Percentiles rank a stretch among this genome's conserved stretches.
Conservation (phyloP, 1,284 basidiomycete species). For the Macrocybe sp. region DNA sequence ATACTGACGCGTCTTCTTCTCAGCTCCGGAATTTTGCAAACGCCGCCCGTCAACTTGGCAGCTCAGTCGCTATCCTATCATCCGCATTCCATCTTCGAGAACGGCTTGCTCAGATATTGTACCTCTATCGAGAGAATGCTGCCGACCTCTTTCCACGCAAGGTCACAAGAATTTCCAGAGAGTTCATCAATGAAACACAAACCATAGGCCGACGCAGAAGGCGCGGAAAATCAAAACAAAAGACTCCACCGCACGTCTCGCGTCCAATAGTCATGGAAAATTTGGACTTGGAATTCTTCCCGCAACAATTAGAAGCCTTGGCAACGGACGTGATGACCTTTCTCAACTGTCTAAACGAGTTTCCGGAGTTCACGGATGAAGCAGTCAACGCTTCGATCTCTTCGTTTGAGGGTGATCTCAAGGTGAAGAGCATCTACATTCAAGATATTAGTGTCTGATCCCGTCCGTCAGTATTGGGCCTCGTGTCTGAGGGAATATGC, state of each 20-base stretch:
- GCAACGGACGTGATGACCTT: slow-evolving; percentile 61
- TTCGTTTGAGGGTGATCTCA: slow-evolving; percentile 63
- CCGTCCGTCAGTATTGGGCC: slow-evolving; percentile 53
- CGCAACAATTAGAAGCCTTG: slow-evolving; percentile 52
- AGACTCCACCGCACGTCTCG: slow-evolving; percentile 41
- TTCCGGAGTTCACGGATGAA: slow-evolving; percentile 71
- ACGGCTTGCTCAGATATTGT: slow-evolving; percentile 57
- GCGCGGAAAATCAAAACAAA: slow-evolving; percentile 27
- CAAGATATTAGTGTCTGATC: slow-evolving; percentile 6
- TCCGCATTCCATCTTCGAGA: slow-evolving; percentile 66
- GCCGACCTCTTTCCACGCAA: slow-evolving; percentile 67
- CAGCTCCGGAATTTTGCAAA: slow-evolving; percentile 70
- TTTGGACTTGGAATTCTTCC: slow-evolving; percentile 60
- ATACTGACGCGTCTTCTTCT: slow-evolving; percentile 5
- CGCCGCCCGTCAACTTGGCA: slow-evolving; percentile 66
- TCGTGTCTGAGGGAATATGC: slow-evolving; percentile 60
- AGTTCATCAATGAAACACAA: slow-evolving; percentile 32
- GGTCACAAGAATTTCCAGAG: slow-evolving; percentile 40
- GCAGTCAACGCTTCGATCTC: slow-evolving; percentile 62
- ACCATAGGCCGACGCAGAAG: slow-evolving; percentile 23
- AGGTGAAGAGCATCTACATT: slow-evolving; percentile 31
- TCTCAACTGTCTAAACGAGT: slow-evolving; percentile 64
- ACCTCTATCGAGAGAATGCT: slow-evolving; percentile 65
- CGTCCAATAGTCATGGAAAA: slow-evolving; percentile 49
- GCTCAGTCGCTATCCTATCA: slow-evolving; percentile 67